Base-by-base conservation (phyloP, 345 rosid species). In the Eucalyptus coolabah region DNA sequence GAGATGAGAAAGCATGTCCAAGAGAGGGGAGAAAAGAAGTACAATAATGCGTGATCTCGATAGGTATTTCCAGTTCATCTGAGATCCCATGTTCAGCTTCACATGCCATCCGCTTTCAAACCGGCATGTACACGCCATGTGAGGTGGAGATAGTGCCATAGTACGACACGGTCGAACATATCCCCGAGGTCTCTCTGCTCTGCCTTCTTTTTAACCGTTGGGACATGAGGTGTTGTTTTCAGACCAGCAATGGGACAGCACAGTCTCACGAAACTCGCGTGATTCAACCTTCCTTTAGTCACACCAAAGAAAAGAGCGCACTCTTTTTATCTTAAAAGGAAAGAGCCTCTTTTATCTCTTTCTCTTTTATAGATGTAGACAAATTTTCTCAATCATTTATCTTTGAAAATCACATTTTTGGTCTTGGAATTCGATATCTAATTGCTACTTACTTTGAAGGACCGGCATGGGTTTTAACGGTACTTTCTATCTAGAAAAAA, bases 31-130 rank as follows among this genome's bases (percentile, higher is more conserved):
- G 47, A 21, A 95, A 44, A 89, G 95, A 95, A 90, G 96, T 94
- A 87, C 98, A 98, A 83, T 96, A 87, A 4, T 98, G 94, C 50
- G 96, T 93, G 53, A 97, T 96, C 87, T 97, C 95, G 87, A 95
- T 86, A 87, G 96, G 93, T 86, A 95, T 87, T 45, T 98, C 99
- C 2, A 98, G 95, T 89, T 97, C 95, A 82, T 82, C 30, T 11
- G 86, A 42, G 50, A 28, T 21, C 86, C 23, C 28, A 42, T 42
- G n/a, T 45, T 30, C 30, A 40, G 12, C 85, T 77, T 77, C 47
- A 77, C 30, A 23, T 12, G 85, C 85, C 13, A 42, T 40, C 3
- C 83, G 13, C 47, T 37, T 77, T 44, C 24, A 77, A 77, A 77
- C 6, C 85, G 24, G 85, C 30, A 40, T 19, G 4, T 40, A 21